These are phyloP conservation scores for Vickermania ingenoplastis DNA, from an alignment of 208 protist genomes.

Conservation along the genomic window DNA sequence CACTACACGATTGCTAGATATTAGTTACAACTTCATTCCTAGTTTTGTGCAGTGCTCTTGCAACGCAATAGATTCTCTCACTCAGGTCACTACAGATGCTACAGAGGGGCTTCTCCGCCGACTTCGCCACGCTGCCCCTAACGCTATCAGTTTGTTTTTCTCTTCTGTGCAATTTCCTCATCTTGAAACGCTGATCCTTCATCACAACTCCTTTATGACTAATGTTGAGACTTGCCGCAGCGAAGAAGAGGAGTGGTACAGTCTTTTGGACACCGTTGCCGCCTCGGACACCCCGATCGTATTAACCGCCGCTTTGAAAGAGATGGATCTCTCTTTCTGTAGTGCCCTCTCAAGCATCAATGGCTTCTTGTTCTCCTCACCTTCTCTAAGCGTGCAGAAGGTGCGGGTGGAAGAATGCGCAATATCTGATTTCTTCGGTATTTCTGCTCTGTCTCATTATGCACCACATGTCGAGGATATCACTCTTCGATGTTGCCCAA, in stretches of 20 bases:
- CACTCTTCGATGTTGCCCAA: neutral
- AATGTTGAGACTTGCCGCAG: constrained; percentile 41
- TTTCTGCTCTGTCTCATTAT: neutral
- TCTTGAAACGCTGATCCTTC: constrained; percentile 25
- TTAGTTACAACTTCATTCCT: constrained; percentile 57
- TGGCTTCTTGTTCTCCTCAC: neutral
- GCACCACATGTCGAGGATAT: neutral
- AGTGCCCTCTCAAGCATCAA: neutral
- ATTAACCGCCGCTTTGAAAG: neutral
- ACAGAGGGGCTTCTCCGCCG: no score
- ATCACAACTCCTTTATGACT: constrained; percentile 48
- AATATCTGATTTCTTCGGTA: neutral
- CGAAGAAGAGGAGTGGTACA: constrained; percentile 32
- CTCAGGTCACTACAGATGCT: no score
- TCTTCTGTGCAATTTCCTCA: constrained; percentile 30
- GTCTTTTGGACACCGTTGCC: constrained; percentile 1
- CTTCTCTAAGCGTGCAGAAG: neutral
- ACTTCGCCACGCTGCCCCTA: constrained; percentile 42
- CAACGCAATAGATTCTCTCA: neutral
- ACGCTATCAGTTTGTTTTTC: constrained; percentile 56
- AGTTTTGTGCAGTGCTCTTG: constrained; percentile 50
- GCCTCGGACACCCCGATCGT: neutral
- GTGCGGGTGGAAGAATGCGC: neutral
- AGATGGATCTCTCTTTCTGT: neutral
- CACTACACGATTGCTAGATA: constrained; percentile 49